phyloP scores from a whole-genome alignment of 192 early-diverging fungal species.

The Podila clonocystis region DNA sequence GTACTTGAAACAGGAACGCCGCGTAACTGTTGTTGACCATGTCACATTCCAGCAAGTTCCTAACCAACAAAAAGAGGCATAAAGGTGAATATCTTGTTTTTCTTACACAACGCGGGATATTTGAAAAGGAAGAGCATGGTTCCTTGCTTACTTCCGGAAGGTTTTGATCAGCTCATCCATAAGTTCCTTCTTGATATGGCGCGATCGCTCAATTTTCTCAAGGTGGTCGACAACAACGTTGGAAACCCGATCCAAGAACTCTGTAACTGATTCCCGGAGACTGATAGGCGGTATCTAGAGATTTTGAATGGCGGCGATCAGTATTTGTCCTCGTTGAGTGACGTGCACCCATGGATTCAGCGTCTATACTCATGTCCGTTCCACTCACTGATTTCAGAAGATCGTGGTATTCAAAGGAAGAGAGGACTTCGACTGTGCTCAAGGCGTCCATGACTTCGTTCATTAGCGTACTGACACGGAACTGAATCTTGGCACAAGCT shows the following conservation, averaged over 20 bases:
- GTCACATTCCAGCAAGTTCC: conserved; percentile 41
- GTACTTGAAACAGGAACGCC: conserved; percentile 18
- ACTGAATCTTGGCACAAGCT: conserved; percentile 36
- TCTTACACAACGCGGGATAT: not conserved
- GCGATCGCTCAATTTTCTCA: conserved; percentile 1
- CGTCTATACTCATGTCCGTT: not conserved
- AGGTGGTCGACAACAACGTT: conserved; percentile 15
- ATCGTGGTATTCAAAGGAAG: conserved; percentile 20
- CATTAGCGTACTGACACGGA: conserved; percentile 31
- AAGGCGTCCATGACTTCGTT: conserved; percentile 24
- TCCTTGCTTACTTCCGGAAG: conserved; percentile 16
- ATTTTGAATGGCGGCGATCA: not conserved
- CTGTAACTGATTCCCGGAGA: conserved; percentile 19
- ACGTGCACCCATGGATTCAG: not conserved
- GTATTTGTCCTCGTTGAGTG: not conserved
- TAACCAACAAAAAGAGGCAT: not conserved
- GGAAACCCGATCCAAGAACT: conserved; percentile 16
- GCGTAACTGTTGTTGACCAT: conserved; percentile 15
- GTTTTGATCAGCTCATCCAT: conserved; percentile 10
- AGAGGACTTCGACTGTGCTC: conserved; percentile 33
- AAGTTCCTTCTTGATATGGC: conserved; percentile 28
- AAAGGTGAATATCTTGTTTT: not conserved
- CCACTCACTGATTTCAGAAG: conserved; percentile 19
- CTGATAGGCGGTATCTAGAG: conserved; percentile 24
- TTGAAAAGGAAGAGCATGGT: not conserved